phyloP scores from a whole-genome alignment of 306 rosid species.

The Oxytropis ochrocephala region DNA sequence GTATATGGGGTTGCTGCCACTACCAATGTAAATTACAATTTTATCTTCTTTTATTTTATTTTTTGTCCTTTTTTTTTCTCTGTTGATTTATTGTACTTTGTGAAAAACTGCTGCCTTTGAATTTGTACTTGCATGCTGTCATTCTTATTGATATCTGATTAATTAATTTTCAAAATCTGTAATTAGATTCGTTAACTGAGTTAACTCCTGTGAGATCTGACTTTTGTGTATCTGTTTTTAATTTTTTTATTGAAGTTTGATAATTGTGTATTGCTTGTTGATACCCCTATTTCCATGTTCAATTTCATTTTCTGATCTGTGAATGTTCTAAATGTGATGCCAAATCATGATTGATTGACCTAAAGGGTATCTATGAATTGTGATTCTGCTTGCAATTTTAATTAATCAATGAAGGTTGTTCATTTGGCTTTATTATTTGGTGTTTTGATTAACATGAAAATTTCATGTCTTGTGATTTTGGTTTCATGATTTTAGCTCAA shows the following conservation, averaged over 20 bases:
- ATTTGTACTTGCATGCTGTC: conserved; percentile 21
- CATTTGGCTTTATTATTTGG: neutral
- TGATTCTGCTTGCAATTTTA: conserved; percentile 27
- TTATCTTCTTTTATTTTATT: conserved; percentile 5
- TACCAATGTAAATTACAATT: conserved; percentile 8
- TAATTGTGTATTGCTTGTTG: conserved; percentile 8
- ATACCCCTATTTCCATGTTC: neutral
- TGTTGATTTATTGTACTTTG: neutral
- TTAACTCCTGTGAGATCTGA: conserved; percentile 29
- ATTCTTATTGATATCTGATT: neutral
- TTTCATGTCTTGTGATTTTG: neutral
- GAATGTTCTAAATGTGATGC: neutral
- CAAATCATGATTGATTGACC: neutral
- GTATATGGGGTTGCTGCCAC: neutral
- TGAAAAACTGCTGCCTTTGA: neutral
- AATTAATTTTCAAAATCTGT: neutral
- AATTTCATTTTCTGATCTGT: neutral
- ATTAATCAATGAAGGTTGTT: conserved; percentile 18
- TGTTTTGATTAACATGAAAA: neutral
- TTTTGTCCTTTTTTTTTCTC: neutral
- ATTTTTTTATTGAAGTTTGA: conserved; percentile 8
- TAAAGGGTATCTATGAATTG: neutral
- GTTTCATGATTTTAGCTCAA: conserved; percentile 11
- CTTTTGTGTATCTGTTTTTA: conserved; percentile 1
- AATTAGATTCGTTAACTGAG: neutral